A percentile compares a stretch with the other conserved stretches of the same genome.
Evolutionary conservation across 306 rosid species (phyloP).

Genomic region (Benincasa hispida): DNA sequence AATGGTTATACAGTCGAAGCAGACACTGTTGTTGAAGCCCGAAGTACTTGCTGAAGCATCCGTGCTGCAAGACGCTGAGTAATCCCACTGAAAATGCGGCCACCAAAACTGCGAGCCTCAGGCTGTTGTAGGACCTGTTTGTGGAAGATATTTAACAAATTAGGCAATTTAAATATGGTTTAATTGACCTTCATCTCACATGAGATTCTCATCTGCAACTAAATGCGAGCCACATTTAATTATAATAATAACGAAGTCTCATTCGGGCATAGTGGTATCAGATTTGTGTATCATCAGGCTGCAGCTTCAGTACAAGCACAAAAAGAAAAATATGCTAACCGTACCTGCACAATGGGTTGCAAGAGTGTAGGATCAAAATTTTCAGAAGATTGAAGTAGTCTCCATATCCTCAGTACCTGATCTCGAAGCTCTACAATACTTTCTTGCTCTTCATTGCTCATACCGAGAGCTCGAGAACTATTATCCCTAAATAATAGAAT

Average conservation of each 20-base stretch:
- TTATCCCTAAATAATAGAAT: conserved; percentile 40
- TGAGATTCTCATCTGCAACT: neutral
- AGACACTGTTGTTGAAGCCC: conserved; percentile 34
- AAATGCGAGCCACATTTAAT: neutral
- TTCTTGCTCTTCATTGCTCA: conserved; percentile 48
- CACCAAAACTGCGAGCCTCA: conserved; percentile 69
- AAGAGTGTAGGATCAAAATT: conserved; percentile 63
- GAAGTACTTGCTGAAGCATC: conserved; percentile 71
- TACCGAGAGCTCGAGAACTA: conserved; percentile 41
- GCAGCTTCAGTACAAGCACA: neutral
- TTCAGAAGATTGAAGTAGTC: conserved; percentile 51
- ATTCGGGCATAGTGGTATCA: neutral
- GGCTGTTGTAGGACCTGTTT: conserved; percentile 76
- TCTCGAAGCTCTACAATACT: conserved; percentile 61
- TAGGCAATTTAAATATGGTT: neutral
- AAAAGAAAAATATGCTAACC: conserved; percentile 7
- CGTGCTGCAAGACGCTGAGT: conserved; percentile 89
- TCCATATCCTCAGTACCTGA: conserved; percentile 75
- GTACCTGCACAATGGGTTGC: conserved; percentile 73
- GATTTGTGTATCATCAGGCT: neutral
- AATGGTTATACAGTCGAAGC: conserved; percentile 21
- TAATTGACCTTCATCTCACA: neutral
- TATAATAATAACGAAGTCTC: neutral
- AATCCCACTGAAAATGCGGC: conserved; percentile 63
- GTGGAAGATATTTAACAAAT: neutral